Evolutionary conservation across 2,329 filamentous ascomycete species (phyloP).

Genomic region (Aspergillus viridinutans): DNA sequence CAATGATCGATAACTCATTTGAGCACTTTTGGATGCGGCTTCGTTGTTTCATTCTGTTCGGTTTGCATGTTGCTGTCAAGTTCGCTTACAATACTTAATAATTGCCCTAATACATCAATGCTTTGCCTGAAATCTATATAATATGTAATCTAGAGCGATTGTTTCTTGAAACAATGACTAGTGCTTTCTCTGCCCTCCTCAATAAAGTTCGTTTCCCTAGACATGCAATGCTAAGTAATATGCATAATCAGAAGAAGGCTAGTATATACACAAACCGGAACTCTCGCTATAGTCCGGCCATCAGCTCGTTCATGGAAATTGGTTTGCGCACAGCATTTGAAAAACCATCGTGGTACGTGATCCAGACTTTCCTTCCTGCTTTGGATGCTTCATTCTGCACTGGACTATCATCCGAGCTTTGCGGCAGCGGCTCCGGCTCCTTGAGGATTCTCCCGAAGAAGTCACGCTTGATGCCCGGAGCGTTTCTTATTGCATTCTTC

Average conservation of each 20-base stretch:
- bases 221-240: not conserved
- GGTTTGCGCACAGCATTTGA: constrained; percentile 91
- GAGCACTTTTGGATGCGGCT: not conserved
- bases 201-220: not conserved
- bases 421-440: constrained; percentile 37
- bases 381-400: constrained; percentile 30
- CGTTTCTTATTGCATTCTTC: constrained; percentile 28
- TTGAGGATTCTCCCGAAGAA: constrained; percentile 76
- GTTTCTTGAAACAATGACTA: not conserved
- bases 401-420: constrained; percentile 29
- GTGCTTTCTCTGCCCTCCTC: not conserved
- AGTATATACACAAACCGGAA: not conserved
- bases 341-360: constrained; percentile 83
- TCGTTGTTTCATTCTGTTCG: not conserved
- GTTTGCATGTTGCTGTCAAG: not conserved
- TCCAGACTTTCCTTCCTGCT: constrained; percentile 66
- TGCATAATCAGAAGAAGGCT: not conserved
- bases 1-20: not conserved
- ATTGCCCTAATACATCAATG: not conserved
- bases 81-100: not conserved
- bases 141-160: not conserved
- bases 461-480: constrained; percentile 60
- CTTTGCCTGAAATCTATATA: not conserved
- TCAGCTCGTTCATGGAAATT: constrained; percentile 72
- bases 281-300: constrained; percentile 45